Evolutionary conservation across 352 stramenopile species (phyloP), one percentile per base, ranked within the genome.

Genomic region (Ophiocytium majus): DNA sequence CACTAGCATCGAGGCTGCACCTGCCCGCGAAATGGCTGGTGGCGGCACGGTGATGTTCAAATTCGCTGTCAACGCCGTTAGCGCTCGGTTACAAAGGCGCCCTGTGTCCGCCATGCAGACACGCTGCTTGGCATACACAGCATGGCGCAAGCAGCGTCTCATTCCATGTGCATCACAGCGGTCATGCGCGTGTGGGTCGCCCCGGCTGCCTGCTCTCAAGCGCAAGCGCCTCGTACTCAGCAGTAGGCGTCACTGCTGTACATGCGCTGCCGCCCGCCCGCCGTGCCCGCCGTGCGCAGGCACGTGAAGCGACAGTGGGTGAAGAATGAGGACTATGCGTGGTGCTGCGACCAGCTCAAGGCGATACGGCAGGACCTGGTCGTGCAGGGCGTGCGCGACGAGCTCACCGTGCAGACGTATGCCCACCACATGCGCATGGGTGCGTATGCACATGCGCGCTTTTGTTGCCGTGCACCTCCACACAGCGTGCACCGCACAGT

Each of bases 321-420:
- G 0, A 34, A 23, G 0, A 50, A 90, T 0, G 86, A 92, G 79
- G 91, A 92, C 90, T 98, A 98, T 92, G 91, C 95, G 84, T 98
- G 95, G 92, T 93, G 93, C 76, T 97, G 93, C 92, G 96, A 95
- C 89, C 95, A 98, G 88, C 92, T 98, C 82, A 98, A 98, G 90
- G 95, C 93, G 74, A 97, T 98, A 80, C 94, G 95, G 23, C 95
- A 98, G 88, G 95, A 98, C 90, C 94, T 95, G 86, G 96, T 94
- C 28, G 90, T 93, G 9, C 95, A 98, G 90, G 93, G 93, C 85
- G 96, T 98, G 19, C 19, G 32, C n/a, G 49, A 9, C 31, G 5
- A 81, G 31, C 28, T 81, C 31, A 81, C 75, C 50, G 75, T 17
- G 31, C 10, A 81, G 10, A 33, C 49, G n/a, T 81, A 81, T 17